Base-by-base conservation (phyloP, 345 rosid species). In the Abelmoschus esculentus region DNA sequence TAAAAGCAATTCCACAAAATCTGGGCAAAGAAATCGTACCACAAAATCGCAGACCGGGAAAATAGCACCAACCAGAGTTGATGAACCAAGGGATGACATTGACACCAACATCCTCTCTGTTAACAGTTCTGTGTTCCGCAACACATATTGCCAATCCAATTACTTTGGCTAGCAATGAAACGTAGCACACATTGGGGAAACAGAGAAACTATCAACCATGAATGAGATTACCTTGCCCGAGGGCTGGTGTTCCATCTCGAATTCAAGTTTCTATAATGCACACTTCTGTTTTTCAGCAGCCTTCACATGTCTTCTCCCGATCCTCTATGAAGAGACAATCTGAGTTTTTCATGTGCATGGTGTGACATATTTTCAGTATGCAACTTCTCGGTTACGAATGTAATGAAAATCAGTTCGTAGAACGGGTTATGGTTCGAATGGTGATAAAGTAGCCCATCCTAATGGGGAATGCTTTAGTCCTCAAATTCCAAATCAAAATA, bases 401-500 rank as follows among this genome's bases (percentile, higher is more conserved):
- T 36, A 59, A 47, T 5, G 60, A 1, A n/a, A 31, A 31, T 34
- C 13, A 15, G 62, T 66, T 64, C 46, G 44, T 26, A 32, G 34
- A 17, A 40, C 19, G 10, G 29, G 28, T 22, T 19, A 7, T 46
- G 56, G 55, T 61, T 26, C 54, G 52, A 63, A 13, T 19, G 19
- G 12, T 22, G 12, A 53, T 29, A 53, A 62, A 36, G 19, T 19
- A 32, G 14, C 3, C 56, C 47, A 15, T 62, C 26, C 7, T 32
- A 6, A 50, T 61, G 36, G 31, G 7, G 14, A 73, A 7, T 15
- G 49, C 70, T 71, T 62, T 62, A 78, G 50, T 81, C 79, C 32
- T 84, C 80, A 34, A 77, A 8, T 11, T 76, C 84, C 61, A 86
- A 61, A 75, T 80, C 83, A 61, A 83, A 90, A 66, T 76, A 81